Conservation (phyloP, 1,284 basidiomycete species). For the Naganishia sp. region DNA sequence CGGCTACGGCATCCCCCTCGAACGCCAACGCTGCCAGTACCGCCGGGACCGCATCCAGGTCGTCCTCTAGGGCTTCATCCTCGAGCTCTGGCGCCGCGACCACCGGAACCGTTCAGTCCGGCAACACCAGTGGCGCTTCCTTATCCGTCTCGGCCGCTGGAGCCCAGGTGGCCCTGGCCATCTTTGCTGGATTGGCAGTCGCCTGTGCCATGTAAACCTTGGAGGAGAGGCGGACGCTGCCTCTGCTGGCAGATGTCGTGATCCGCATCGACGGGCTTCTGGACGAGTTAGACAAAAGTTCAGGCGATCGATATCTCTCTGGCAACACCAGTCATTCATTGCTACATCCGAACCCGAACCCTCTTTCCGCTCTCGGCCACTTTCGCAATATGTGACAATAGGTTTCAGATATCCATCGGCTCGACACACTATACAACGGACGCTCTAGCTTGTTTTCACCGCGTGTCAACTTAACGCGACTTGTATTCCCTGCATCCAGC, state of each 20-base stretch:
- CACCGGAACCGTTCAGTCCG: conserved; percentile 1
- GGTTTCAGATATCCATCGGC: conserved; percentile 3
- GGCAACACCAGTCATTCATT: not conserved
- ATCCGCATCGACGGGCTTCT: not conserved
- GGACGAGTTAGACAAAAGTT: not conserved
- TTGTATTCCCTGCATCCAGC: not conserved
- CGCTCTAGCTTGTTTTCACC: not conserved
- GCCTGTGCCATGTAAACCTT: conserved; percentile 21
- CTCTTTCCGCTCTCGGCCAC: not conserved
- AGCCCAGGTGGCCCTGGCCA: not conserved
- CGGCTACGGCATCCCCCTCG: not conserved
- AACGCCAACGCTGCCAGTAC: not conserved
- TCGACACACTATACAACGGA: not conserved
- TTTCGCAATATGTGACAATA: not conserved
- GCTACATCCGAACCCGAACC: not conserved
- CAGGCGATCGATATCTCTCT: not conserved
- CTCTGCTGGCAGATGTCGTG: not conserved
- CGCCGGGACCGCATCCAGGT: not conserved
- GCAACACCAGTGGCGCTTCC: not conserved
- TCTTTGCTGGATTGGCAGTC: conserved; percentile 7
- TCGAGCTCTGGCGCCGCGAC: not conserved
- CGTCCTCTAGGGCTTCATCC: conserved; percentile 20
- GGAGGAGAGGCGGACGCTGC: conserved; percentile 5
- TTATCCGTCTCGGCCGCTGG: not conserved
- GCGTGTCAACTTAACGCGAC: not conserved